These are phyloP conservation scores for Piper longum DNA, from an alignment of 164 flowering plant species.

Conservation along the genomic window DNA sequence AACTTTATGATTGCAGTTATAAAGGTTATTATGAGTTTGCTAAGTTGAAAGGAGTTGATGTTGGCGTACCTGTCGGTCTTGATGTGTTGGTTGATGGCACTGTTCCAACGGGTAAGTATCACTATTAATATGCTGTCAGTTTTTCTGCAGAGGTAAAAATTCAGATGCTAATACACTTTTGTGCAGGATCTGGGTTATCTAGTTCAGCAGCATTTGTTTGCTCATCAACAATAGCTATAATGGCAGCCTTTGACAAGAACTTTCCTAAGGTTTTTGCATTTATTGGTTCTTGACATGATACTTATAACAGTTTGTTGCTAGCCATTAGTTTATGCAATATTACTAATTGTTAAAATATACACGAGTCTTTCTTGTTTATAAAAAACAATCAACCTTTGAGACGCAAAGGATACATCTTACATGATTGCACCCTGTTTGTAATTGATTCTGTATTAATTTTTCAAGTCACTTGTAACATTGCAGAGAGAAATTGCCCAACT, in stretches of 20 bases:
- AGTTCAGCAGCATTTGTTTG: constrained; percentile 99
- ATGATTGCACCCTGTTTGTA: not conserved
- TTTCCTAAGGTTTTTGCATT: constrained; percentile 57
- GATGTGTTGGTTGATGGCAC: constrained; percentile 86
- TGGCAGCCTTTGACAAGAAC: constrained; percentile 62
- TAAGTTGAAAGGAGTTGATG: constrained; percentile 55
- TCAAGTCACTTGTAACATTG: constrained; percentile 2
- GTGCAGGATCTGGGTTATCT: constrained; percentile 83
- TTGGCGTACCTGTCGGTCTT: constrained; percentile 70
- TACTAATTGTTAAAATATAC: too few relatives aligned
- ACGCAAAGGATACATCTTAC: not conserved
- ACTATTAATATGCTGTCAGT: not conserved
- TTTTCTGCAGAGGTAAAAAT: not conserved
- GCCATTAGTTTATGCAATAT: too few relatives aligned
- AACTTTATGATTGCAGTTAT: constrained; percentile 34
- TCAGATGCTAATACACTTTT: not conserved
- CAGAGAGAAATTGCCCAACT: constrained; percentile 97
- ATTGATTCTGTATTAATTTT: not conserved
- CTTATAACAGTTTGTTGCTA: too few relatives aligned
- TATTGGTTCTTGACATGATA: not conserved
- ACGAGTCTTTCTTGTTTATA: too few relatives aligned
- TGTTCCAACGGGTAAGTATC: constrained; percentile 72
- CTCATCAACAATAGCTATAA: constrained; percentile 82
- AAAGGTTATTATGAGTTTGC: constrained; percentile 81
- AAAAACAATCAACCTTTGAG: not conserved